Conservation (phyloP, 176 grass and related monocot genomes). For the Triticum monococcum region DNA sequence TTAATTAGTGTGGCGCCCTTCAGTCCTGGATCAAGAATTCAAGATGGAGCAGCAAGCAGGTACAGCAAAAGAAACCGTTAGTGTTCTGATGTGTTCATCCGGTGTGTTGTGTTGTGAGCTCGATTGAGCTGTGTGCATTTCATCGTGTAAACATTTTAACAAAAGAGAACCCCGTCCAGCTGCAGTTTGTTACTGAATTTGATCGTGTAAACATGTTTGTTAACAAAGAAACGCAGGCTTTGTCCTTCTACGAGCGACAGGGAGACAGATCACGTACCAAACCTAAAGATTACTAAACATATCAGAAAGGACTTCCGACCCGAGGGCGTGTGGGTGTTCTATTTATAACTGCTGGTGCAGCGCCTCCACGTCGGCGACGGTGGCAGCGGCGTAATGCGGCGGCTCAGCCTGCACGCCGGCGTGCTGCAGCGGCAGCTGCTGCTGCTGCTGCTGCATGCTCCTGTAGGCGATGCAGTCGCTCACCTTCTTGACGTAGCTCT, state of each 20-base stretch:
- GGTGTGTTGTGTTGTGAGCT: neutral
- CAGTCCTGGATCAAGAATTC: neutral
- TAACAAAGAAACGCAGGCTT: neutral
- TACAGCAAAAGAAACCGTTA: neutral
- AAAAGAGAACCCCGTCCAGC: neutral
- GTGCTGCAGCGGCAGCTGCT: neutral
- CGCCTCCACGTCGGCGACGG: neutral
- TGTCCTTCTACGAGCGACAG: too few species aligned
- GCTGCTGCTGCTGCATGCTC: neutral
- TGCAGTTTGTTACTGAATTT: neutral
- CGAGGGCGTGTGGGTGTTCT: neutral
- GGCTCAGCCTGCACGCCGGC: neutral
- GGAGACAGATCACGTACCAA: too few species aligned
- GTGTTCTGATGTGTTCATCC: neutral
- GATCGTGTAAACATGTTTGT: neutral
- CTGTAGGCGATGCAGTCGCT: neutral
- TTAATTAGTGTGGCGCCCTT: neutral
- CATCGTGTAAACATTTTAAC: neutral
- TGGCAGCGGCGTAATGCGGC: neutral
- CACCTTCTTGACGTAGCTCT: constrained; percentile 15
- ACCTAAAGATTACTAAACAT: neutral
- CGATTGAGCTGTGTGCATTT: neutral
- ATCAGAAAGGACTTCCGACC: neutral
- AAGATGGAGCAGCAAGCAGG: neutral
- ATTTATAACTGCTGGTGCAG: neutral